Conservation (phyloP, 805 yeast species). For the Vanderwaltozyma polyspora region DNA sequence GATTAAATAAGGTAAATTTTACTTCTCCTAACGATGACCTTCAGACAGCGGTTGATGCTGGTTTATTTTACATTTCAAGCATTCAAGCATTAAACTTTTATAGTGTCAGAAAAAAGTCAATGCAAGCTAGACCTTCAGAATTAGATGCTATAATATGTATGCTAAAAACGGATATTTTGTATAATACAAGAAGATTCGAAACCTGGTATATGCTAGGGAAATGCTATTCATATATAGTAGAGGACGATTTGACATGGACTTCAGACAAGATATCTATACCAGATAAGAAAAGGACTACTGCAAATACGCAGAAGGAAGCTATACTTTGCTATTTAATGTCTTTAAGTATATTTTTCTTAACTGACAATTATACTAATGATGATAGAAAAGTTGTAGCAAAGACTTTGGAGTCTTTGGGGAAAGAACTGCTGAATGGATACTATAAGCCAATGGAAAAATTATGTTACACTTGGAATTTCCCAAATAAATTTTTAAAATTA, state of each 20-base stretch:
- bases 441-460: constrained; percentile 55
- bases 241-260: constrained; percentile 87
- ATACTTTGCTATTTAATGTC: constrained; percentile 71
- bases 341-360: constrained; percentile 3
- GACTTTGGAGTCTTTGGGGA: constrained; percentile 14
- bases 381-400: constrained; percentile 10
- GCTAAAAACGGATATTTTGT: constrained; percentile 54
- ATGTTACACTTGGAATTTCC: constrained; percentile 33
- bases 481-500: constrained; percentile 9
- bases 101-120: constrained; percentile 57
- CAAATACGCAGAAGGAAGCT: constrained; percentile 55
- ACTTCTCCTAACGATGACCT: constrained; percentile 25
- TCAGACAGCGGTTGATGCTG: constrained; percentile 50
- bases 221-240: constrained; percentile 66
- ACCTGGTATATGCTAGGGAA: constrained; percentile 81
- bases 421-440: constrained; percentile 37
- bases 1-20: constrained; percentile 29
- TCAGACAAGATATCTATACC: constrained; percentile 62
- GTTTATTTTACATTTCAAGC: constrained; percentile 38
- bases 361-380: constrained; percentile 5
- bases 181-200: constrained; percentile 61
- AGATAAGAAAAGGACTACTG: constrained; percentile 52
- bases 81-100: constrained; percentile 23
- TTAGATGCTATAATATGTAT: constrained; percentile 60
- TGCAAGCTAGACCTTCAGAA: constrained; percentile 76